Evolutionary conservation across 2,329 filamentous ascomycete species (phyloP).

Genomic region (Calonectria pteridis): DNA sequence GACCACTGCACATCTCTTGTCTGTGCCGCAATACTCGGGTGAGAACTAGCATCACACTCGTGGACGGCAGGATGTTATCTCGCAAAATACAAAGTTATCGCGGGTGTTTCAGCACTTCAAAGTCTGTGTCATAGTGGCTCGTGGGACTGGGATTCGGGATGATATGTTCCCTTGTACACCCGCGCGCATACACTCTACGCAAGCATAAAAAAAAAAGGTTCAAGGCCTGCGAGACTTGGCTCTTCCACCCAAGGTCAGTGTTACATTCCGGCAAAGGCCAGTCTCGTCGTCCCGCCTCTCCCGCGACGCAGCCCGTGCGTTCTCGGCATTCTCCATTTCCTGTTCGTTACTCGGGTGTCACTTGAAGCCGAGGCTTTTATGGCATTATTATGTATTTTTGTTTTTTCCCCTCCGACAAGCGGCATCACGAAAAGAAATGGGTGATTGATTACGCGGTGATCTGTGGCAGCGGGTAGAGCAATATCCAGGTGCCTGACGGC

Average conservation of each 20-base stretch:
- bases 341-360: neutral
- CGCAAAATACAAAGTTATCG: neutral
- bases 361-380: neutral
- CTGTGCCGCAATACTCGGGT: neutral
- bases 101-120: neutral
- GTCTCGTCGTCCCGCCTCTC: neutral
- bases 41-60: neutral
- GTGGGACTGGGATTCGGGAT: neutral
- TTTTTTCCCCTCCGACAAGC: neutral
- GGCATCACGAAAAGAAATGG: neutral
- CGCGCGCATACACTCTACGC: neutral
- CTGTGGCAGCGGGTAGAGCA: neutral
- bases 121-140: slow-evolving; percentile 6
- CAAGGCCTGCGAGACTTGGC: neutral
- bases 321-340: neutral
- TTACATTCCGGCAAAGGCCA: neutral
- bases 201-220: neutral
- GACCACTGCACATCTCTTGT: neutral
- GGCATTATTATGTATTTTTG: neutral
- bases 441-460: neutral
- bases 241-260: neutral
- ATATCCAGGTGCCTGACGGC: neutral
- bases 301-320: neutral
- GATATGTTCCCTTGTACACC: neutral
- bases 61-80: neutral